phyloP scores from a whole-genome alignment of 495 filamentous ascomycete genomes.

The Penicillium malachiteum region DNA sequence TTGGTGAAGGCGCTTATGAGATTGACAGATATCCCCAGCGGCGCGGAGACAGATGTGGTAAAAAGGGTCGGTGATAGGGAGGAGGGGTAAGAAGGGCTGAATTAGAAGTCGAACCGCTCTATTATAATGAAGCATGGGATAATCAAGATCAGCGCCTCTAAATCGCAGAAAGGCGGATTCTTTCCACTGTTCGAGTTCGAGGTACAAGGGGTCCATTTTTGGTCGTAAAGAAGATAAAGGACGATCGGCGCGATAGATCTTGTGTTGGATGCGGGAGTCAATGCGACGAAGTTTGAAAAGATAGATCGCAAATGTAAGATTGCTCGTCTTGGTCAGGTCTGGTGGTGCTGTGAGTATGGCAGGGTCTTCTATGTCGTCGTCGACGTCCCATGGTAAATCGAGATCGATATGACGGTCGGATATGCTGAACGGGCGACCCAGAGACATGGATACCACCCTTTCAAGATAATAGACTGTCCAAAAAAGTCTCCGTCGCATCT shows the following conservation, averaged over 20 bases:
- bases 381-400: constrained; percentile 46
- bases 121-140: constrained; percentile 53
- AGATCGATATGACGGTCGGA: constrained; percentile 54
- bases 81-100: constrained; percentile 51
- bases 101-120: constrained; percentile 51
- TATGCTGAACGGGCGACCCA: constrained; percentile 52
- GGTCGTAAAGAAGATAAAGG: constrained; percentile 43
- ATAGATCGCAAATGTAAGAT: constrained; percentile 49
- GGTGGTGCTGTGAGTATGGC: constrained; percentile 35
- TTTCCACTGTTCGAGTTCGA: constrained; percentile 54
- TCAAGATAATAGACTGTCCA: constrained; percentile 57
- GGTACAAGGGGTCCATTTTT: constrained; percentile 50
- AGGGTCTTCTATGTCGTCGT: constrained; percentile 48
- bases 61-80: constrained; percentile 49
- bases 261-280: constrained; percentile 54
- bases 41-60: constrained; percentile 51
- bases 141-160: constrained; percentile 43
- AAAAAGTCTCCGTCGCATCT: constrained; percentile 51
- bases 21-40: constrained; percentile 53
- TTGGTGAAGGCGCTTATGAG: constrained; percentile 53
- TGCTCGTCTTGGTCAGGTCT: constrained; percentile 36
- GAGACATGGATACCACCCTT: constrained; percentile 49
- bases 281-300: constrained; percentile 51
- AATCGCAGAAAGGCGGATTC: constrained; percentile 39
- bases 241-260: constrained; percentile 54